Percentiles rank a stretch among this genome's conserved stretches.
Evolutionary conservation across 352 stramenopile species (phyloP).

Genomic region (Saprolegnia diclina): DNA sequence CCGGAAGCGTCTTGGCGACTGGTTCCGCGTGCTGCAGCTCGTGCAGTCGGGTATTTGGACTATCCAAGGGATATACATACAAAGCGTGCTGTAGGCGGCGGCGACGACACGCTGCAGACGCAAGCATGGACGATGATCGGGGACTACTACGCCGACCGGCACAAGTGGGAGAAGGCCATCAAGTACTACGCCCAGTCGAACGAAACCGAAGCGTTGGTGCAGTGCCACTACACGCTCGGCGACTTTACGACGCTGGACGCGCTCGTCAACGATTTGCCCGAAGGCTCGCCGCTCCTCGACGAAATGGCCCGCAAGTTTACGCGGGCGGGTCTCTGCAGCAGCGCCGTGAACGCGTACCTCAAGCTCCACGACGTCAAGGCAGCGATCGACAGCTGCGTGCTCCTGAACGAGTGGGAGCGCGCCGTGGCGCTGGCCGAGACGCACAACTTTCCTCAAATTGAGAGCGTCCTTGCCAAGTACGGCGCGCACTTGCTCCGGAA

Average conservation of each 20-base stretch:
- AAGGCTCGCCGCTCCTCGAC: constrained; percentile 68
- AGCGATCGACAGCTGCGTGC: constrained; percentile 89
- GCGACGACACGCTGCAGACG: constrained; percentile 68
- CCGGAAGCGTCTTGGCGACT: constrained; percentile 86
- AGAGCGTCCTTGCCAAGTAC: constrained; percentile 89
- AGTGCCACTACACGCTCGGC: constrained; percentile 89
- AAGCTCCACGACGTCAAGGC: constrained; percentile 88
- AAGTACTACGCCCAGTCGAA: constrained; percentile 87
- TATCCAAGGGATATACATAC: constrained; percentile 3
- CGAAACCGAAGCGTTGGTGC: constrained; percentile 65
- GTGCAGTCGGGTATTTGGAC: constrained; percentile 48
- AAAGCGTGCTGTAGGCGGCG: constrained; percentile 39
- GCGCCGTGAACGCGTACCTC: constrained; percentile 82
- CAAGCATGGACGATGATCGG: constrained; percentile 87
- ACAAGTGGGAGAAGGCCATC: constrained; percentile 90
- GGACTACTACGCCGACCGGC: constrained; percentile 86
- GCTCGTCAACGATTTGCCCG: constrained; percentile 77
- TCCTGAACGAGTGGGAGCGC: constrained; percentile 90
- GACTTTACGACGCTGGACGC: constrained; percentile 85
- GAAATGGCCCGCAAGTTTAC: constrained; percentile 88
- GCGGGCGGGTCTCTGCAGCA: constrained; percentile 69
- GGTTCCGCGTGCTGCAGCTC: constrained; percentile 86
- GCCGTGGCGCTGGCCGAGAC: constrained; percentile 87
- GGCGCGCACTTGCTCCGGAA: constrained; percentile 78
- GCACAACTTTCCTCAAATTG: constrained; percentile 92